Base-by-base conservation (phyloP, 2,329 filamentous ascomycete species). In the Fusarium sp. region DNA sequence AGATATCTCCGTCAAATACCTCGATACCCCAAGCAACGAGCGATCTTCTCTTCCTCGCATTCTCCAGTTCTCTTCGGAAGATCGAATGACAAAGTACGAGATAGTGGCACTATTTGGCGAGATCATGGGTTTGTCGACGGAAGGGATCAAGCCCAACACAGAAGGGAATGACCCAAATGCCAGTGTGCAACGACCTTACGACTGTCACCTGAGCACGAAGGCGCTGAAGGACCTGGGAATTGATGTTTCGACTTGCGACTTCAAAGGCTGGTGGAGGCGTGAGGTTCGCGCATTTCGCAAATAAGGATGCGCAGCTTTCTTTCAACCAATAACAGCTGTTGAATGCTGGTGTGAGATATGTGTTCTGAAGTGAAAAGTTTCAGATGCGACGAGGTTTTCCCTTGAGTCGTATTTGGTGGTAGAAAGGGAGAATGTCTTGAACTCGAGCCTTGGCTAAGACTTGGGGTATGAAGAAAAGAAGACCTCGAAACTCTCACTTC, bases 31-130 rank as follows among this genome's bases (percentile, higher is more conserved):
- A 43, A 80, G 83, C 44, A 82, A 47, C 11, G 26, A 86, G 37
- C 81, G 84, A 50, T 77, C 82, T 13, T 76, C 82, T 18, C 80
- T 97, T 38, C 94, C 94, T 0, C 82, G 77, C 28, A 87, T 94
- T 42, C 84, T 97, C 20, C 94, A 98, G 56, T 97, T 97, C 80
- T 93, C 91, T 5, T 93, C 93, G 44, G 93, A 97, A 79, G 92
- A 97, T 72, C 88, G 85, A 69, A 92, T 91, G 84, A 97, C 94
- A 46, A 97, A 97, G 82, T 97, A 94, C 78, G 90, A 95, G 78
- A 97, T 98, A 57, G 94, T 92, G 77, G 83, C 93, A 80, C 81
- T 86, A 12, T 90, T 97, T 75, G 91, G 89, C 6, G 89, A 93
- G 62, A 93, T 97, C 61, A 89, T 97, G 85, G 93, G 91, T 1